Evolutionary conservation across 768 basidiomycete species (phyloP).

Genomic region (Holtermannia corniformis): DNA sequence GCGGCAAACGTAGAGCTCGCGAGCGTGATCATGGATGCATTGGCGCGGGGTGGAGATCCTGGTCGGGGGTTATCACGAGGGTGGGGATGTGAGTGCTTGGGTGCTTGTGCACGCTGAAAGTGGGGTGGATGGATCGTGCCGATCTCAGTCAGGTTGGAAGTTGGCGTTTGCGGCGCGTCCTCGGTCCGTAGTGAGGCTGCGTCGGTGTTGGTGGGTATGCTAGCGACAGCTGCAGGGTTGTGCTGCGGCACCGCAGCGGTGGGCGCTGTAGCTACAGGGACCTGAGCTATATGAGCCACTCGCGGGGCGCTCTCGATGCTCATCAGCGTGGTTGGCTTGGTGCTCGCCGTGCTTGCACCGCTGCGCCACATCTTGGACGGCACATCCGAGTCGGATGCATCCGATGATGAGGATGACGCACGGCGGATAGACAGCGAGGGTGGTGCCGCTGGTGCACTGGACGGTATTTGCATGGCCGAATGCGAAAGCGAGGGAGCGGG

Average conservation of each 20-base stretch:
- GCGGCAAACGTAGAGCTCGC: constrained; percentile 82
- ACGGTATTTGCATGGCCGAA: too few relatives aligned
- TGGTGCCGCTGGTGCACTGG: background rate
- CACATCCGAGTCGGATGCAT: constrained; percentile 53
- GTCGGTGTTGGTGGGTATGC: constrained; percentile 37
- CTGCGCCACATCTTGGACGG: constrained; percentile 72
- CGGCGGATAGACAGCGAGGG: constrained; percentile 2
- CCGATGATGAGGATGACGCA: constrained; percentile 60
- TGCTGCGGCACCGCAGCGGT: background rate
- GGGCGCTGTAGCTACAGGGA: constrained; percentile 44
- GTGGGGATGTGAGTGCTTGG: constrained; percentile 81
- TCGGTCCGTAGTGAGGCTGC: too few relatives aligned
- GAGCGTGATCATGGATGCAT: constrained; percentile 84
- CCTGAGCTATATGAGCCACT: constrained; percentile 87
- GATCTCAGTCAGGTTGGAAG: too few relatives aligned
- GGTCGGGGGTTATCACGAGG: constrained; percentile 93
- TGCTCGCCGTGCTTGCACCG: constrained; percentile 55
- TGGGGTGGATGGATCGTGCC: too few relatives aligned
- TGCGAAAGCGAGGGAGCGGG: constrained; percentile 73
- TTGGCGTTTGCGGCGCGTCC: too few relatives aligned
- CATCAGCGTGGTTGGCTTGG: constrained; percentile 90
- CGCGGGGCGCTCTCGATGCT: constrained; percentile 70
- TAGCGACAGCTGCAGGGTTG: constrained; percentile 37
- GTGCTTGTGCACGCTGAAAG: constrained; percentile 53
- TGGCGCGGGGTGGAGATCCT: constrained; percentile 77